These are phyloP conservation scores for Pleurotus salmoneostramineus DNA, from an alignment of 768 basidiomycete species.

Conservation along the genomic window DNA sequence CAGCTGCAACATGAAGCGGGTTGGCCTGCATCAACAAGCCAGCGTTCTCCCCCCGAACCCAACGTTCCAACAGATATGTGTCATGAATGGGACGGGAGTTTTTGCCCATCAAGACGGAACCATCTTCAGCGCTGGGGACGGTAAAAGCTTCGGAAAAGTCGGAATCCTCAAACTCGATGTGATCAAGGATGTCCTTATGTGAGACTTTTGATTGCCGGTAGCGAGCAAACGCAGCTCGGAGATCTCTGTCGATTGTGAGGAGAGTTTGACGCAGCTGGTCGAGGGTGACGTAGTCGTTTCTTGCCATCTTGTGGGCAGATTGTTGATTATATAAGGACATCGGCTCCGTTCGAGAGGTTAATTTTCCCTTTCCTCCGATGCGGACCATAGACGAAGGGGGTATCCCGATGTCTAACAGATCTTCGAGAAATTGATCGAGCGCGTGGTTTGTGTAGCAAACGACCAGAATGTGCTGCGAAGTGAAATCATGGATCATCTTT, in stretches of 20 bases:
- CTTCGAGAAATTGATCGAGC: slow-evolving; percentile 64
- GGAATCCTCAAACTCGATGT: slow-evolving; percentile 49
- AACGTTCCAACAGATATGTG: slow-evolving; percentile 42
- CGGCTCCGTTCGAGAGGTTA: slow-evolving; percentile 39
- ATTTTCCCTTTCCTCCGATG: slow-evolving; percentile 60
- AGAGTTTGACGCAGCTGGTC: slow-evolving; percentile 20
- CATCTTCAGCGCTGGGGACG: slow-evolving; percentile 35
- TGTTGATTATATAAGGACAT: slow-evolving; percentile 41
- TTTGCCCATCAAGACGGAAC: slow-evolving; percentile 40
- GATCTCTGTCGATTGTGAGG: slow-evolving; percentile 6
- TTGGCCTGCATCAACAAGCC: slow-evolving; percentile 31
- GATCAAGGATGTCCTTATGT: slow-evolving; percentile 29
- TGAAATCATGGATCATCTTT: slow-evolving; percentile 50
- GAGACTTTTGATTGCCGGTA: slow-evolving; percentile 19
- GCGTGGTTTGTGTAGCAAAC: slow-evolving; percentile 78
- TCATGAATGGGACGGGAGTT: slow-evolving; percentile 27
- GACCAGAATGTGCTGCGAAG: slow-evolving; percentile 51
- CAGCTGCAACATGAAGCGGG: slow-evolving; percentile 15
- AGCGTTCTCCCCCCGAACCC: slow-evolving; percentile 41
- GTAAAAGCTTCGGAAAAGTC: slow-evolving; percentile 42
- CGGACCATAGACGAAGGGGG: slow-evolving; percentile 46
- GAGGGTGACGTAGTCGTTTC: slow-evolving; percentile 36
- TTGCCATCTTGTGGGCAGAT: slow-evolving; percentile 16
- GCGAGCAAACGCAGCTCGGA: slow-evolving; percentile 25
- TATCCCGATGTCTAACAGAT: slow-evolving; percentile 59